Base-by-base conservation (phyloP, 2,329 filamentous ascomycete species). In the Ophiostoma sp. region DNA sequence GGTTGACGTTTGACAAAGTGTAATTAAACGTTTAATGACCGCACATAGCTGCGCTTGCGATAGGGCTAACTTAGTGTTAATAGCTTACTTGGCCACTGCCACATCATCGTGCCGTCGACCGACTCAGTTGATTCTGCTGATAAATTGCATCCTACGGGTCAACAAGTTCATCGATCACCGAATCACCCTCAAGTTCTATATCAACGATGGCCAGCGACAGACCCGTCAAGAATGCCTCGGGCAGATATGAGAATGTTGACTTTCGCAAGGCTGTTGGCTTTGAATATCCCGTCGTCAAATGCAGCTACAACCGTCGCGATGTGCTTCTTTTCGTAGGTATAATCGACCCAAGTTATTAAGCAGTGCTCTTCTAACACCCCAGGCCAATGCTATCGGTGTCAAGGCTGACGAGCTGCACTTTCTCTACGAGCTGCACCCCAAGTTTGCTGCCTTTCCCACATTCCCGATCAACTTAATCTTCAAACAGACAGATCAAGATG, bases 401-500 rank as follows among this genome's bases (percentile, higher is more conserved):
- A 76, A 78, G 68, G 77, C 77, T 33, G 77, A 80, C 67, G 80
- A 83, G 71, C 76, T 78, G 5, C 81, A 83, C 71, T 81, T 82
- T 71, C 76, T 80, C 27, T 81, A 82, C 73, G 82, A 83, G 68
- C 76, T 81, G 1, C 78, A 83, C 48, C 80, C 81, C 5, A 75
- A 77, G 27, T 83, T 83, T 66, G 78, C 81, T 20, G 76, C 76
- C 7, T 83, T 83, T 72, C 82, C 82, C n/a, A 83, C 81, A 0
- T 83, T 82, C 70, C 79, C 81, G 36, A 79, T 82, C 73, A 82
- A 82, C 70, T 77, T 82, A 4, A 76, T 77, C 52, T 83, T 82
- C 75, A 83, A 83, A 74, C 78, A 80, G 74, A 81, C 80, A 6
- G 78, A 80, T 68, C 79, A 81, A 70, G 81, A 83, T 72, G 80